Conservation (phyloP, 305 asterid species). For the Fraxinus velutina region DNA sequence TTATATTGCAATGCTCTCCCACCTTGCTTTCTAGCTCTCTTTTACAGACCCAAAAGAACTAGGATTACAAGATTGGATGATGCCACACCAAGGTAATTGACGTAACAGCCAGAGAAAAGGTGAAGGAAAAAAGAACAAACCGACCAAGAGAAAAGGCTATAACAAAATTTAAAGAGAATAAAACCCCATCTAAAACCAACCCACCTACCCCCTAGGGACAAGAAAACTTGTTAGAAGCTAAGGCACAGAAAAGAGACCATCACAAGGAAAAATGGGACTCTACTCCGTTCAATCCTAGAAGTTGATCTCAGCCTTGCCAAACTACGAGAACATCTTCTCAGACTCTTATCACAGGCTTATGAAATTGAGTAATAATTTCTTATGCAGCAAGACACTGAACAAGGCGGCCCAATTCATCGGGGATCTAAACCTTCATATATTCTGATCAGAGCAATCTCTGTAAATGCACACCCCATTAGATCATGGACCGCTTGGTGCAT, state of each 20-base stretch:
- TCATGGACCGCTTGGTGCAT: constrained; percentile 16
- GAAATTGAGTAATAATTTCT: not conserved
- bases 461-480: not conserved
- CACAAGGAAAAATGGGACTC: constrained; percentile 12
- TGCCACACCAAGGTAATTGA: constrained; percentile 21
- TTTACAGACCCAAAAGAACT: constrained; percentile 18
- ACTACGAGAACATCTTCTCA: not conserved
- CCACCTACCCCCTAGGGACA: constrained; percentile 5
- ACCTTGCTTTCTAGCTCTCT: constrained; percentile 30
- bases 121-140: not conserved
- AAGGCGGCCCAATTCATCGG: not conserved
- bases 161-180: not conserved
- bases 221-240: constrained; percentile 13
- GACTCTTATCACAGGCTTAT: not conserved
- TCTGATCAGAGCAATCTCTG: not conserved
- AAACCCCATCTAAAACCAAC: constrained; percentile 10
- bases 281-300: not conserved
- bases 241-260: constrained; percentile 5
- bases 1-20: constrained; percentile 27
- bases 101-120: not conserved
- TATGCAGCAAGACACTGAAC: not conserved
- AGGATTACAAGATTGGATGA: constrained; percentile 34
- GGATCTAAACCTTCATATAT: not conserved
- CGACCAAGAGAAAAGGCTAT: not conserved
- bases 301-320: not conserved